Evolutionary conservation across 2,329 filamentous ascomycete species (phyloP), one percentile per base, ranked within the genome.

Genomic region (Raffaelea albimanens): DNA sequence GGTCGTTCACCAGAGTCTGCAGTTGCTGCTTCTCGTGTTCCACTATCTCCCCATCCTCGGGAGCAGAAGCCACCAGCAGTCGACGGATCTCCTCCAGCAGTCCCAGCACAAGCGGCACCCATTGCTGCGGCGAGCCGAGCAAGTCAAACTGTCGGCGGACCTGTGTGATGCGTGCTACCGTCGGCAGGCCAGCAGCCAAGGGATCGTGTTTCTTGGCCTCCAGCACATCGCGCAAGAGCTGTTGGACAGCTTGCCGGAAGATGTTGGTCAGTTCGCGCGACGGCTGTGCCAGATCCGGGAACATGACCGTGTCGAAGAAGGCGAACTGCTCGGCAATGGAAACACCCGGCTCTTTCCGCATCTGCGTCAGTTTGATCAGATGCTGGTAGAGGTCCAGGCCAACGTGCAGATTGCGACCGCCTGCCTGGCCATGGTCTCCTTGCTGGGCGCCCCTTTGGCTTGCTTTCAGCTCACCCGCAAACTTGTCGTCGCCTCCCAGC

Each of bases 141-240:
- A 63, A 53, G 40, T 57, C 61, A 7, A 67, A 54, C 44, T 67
- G 62, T 14, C 61, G 55, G 45, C 63, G 61, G 25, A 63, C 50
- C 44, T 63, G 59, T 25, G 63, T 66, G 41, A 69, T 66, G 14
- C 64, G 61, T 25, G 64, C 56, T n/a, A 67, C 59, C 20, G 60
- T 57, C 4, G 68, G 68, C 40, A 71, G 58, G 3, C 50, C 47
- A 16, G 52, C 45, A 3, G 56, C 54, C 11, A 56, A 51, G 33
- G 63, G 62, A 46, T 65, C 57, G 1, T 48, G 48, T 36, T 57
- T 54, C 50, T 67, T 68, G 36, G 61, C 62, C 5, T 45, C 46
- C 22, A 59, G 52, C 7, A 68, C 52, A 33, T 58, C 60, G 13
- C 58, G 48, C 52, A 69, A 51, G 16, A 69, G 47, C 23, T 52